Base-by-base conservation (phyloP, 164 flowering plant species). In the Platanus orientalis region DNA sequence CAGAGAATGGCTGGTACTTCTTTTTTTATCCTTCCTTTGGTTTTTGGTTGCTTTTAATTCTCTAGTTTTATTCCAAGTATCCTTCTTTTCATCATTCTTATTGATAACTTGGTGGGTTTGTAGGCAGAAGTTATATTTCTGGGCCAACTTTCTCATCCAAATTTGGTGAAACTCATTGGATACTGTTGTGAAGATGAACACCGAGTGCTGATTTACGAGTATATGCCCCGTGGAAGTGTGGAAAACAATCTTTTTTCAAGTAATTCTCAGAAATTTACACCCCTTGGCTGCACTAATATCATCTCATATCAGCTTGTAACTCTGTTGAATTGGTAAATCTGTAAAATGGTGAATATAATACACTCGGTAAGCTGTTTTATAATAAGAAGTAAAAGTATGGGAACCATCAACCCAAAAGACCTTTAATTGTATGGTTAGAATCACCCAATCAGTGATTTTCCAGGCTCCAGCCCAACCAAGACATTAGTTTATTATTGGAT, bases 241-340 rank as follows among this genome's bases (percentile, higher is more conserved):
- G 58, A 55, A 29, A 55, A 55, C 20, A 55, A 30, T 30, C 58
- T 55, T 13, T 55, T 55, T 55, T 55, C 58, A 55, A 55, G 58
- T 55, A 55, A 55, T 55, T 23, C 19, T 53, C 19, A 1, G 16
- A 53, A 7, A 10, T 14, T 3, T 36, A 36, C 5, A 36, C 42
- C 42, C 42, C 1, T 36, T 36, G 9, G 9, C 12, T 3, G 1
- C 12, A 36, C 42, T 3, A 10, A 3, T 1, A 32, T 32, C 39
- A 4, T 9, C 9, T 32, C 39, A 32, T 32, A 9, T 32, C 5
- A 32, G 39, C 5, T 5, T 32, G 39, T 5, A 5, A 36, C 9
- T 14, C 42, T 7, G 2, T 36, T 32, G 9, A 36, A 36, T 36
- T 36, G 9, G 10, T 36, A 1, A 36, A 36, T 36, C 42, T 36